These are phyloP conservation scores for Yamadazyma sp. DNA, from an alignment of 805 yeast genomes.

Conservation along the genomic window DNA sequence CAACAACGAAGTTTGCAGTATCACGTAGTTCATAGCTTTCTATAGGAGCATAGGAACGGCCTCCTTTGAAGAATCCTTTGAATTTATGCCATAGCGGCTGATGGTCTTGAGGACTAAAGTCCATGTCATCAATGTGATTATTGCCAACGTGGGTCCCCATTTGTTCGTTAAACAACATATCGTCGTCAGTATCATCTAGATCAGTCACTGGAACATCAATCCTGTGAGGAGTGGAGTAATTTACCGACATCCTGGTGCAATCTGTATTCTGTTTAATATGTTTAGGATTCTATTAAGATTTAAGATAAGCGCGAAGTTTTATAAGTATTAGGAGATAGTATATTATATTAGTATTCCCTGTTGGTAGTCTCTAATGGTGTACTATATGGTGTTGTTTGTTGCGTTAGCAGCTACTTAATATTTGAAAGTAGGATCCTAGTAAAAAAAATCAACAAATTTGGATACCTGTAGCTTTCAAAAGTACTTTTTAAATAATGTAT, in stretches of 20 bases:
- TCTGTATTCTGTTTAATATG: no score
- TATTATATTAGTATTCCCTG: no score
- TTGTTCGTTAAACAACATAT: conserved; percentile 22
- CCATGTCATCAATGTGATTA: conserved; percentile 8
- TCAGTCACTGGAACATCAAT: conserved; percentile 57
- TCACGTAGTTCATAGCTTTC: conserved; percentile 13
- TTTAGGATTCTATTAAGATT: no score
- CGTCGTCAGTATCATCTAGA: conserved; percentile 45
- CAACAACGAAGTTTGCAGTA: background rate
- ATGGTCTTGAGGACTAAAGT: conserved; percentile 4
- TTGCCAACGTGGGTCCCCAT: conserved; percentile 8
- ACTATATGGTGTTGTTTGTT: no score
- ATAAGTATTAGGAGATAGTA: no score
- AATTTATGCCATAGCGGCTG: conserved; percentile 4
- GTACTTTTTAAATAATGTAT: no score
- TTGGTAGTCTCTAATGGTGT: no score
- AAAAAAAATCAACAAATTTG: no score
- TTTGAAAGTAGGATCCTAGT: no score
- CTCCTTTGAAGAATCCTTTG: conserved; percentile 1
- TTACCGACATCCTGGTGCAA: conserved; percentile 11
- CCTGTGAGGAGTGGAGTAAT: conserved; percentile 23
- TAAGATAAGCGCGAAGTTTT: no score
- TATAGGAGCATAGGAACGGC: conserved; percentile 5
- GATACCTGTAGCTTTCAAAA: no score
- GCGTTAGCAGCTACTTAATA: no score